These are phyloP conservation scores for Monosporascus sp. DNA, from an alignment of 2,329 filamentous ascomycete genomes.

Conservation along the genomic window DNA sequence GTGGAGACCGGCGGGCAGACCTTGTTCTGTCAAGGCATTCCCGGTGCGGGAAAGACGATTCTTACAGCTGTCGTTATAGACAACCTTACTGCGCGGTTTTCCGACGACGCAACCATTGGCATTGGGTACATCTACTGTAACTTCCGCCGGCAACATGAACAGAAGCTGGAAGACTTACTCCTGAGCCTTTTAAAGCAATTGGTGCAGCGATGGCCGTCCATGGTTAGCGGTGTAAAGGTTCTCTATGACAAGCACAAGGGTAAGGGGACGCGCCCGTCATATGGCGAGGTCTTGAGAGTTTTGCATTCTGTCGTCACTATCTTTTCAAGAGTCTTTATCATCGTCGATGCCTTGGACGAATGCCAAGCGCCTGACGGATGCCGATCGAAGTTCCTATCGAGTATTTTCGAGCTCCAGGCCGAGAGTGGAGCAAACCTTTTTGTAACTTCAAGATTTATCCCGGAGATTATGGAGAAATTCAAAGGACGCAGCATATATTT, in stretches of 20 bases:
- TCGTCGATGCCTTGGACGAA: slow-evolving; percentile 17
- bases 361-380: slow-evolving; percentile 2
- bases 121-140: slow-evolving; percentile 44
- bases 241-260: slow-evolving; percentile 21
- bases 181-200: slow-evolving; percentile 35
- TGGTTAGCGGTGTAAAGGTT: slow-evolving; percentile 19
- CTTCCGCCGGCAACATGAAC: slow-evolving; percentile 32
- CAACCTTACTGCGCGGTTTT: slow-evolving; percentile 25
- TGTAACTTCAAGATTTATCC: slow-evolving; percentile 12
- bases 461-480: slow-evolving; percentile 9
- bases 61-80: slow-evolving; percentile 37
- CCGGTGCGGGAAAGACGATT: slow-evolving; percentile 45
- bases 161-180: slow-evolving; percentile 28
- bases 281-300: slow-evolving; percentile 11
- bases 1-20: slow-evolving; percentile 17
- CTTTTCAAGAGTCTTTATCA: slow-evolving; percentile 18
- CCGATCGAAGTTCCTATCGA: slow-evolving; percentile 5
- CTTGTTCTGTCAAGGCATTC: slow-evolving; percentile 42
- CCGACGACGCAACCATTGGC: slow-evolving; percentile 2
- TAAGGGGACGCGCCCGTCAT: slow-evolving; percentile 15
- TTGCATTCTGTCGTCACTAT: slow-evolving; percentile 8
- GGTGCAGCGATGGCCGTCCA: slow-evolving; percentile 5
- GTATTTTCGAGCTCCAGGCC: slow-evolving; percentile 5
- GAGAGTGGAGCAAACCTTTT: slow-evolving; percentile 8
- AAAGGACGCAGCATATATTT: slow-evolving; percentile 1